These are phyloP conservation scores for Orbilia quercus DNA, from an alignment of 2,329 filamentous ascomycete species.

Conservation along the genomic window DNA sequence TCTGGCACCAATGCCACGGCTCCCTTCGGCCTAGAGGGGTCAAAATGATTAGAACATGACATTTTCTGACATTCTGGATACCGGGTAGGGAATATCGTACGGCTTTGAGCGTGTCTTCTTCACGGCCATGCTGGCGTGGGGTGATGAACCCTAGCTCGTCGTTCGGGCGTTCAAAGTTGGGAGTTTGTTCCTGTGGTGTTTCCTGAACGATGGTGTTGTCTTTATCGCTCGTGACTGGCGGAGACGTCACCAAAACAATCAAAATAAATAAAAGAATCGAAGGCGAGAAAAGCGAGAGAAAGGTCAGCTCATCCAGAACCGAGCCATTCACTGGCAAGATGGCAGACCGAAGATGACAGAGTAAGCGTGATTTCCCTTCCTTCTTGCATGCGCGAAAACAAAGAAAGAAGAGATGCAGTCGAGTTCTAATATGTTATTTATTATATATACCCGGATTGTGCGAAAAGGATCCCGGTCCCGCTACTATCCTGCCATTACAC, in stretches of 20 bases:
- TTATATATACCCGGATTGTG: slow-evolving; percentile 42
- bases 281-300: neutral
- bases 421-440: slow-evolving; percentile 22
- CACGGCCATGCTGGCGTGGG: slow-evolving; percentile 45
- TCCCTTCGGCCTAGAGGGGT: slow-evolving; percentile 43
- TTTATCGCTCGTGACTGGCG: slow-evolving; percentile 49
- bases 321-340: slow-evolving; percentile 13
- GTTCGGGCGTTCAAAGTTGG: slow-evolving; percentile 35
- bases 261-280: slow-evolving; percentile 12
- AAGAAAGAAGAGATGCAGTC: slow-evolving; percentile 12
- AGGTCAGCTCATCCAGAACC: slow-evolving; percentile 15
- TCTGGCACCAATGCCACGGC: slow-evolving; percentile 48
- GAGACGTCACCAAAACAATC: slow-evolving; percentile 40
- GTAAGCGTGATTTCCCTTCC: slow-evolving; percentile 8
- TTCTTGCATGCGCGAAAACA: slow-evolving; percentile 28
- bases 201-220: slow-evolving; percentile 20
- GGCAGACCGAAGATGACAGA: slow-evolving; percentile 22
- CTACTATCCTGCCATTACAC: slow-evolving; percentile 23
- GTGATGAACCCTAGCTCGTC: slow-evolving; percentile 31
- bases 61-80: neutral
- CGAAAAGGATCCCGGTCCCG: slow-evolving; percentile 34
- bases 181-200: slow-evolving; percentile 22
- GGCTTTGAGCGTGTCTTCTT: slow-evolving; percentile 41
- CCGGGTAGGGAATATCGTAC: slow-evolving; percentile 18
- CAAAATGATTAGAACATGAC: slow-evolving; percentile 12